phyloP scores from a whole-genome alignment of 768 basidiomycete species.

The Melanogaster broomeanus region DNA sequence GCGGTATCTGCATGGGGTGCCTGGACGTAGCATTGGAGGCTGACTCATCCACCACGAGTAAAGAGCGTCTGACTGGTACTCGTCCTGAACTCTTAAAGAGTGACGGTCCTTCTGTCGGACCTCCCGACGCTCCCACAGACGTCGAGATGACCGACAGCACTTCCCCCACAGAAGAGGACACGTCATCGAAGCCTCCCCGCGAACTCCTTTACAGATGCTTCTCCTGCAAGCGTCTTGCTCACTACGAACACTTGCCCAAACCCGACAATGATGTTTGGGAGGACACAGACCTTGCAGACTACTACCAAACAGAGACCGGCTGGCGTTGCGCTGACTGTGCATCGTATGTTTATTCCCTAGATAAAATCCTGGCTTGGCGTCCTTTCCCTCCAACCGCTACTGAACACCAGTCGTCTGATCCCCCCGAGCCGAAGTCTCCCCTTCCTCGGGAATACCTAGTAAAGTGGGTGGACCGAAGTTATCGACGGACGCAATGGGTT shows the following conservation, averaged over 20 bases:
- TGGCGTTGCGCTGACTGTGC: slow-evolving; percentile 82
- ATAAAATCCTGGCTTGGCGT: slow-evolving; percentile 92
- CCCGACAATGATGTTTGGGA: slow-evolving; percentile 41
- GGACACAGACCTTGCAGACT: slow-evolving; percentile 48
- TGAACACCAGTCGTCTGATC: slow-evolving; percentile 47
- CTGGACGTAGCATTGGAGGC: slow-evolving; percentile 54
- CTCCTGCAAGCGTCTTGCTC: slow-evolving; percentile 79
- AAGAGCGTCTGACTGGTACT: slow-evolving; percentile 5
- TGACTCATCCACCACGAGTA: slow-evolving; percentile 34
- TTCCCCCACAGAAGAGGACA: slow-evolving; percentile 9
- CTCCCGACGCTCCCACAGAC: slow-evolving; percentile 17
- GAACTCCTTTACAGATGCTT: slow-evolving; percentile 80
- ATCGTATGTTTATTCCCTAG: slow-evolving; percentile 67
- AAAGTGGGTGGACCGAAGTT: slow-evolving; percentile 84
- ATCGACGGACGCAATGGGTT: slow-evolving; percentile 83
- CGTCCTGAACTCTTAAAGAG: slow-evolving; percentile 9
- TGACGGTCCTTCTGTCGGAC: slow-evolving; percentile 1
- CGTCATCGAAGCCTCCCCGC: slow-evolving; percentile 17
- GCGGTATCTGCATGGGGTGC: slow-evolving; percentile 80
- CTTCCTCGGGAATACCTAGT: slow-evolving; percentile 92
- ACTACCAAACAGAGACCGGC: slow-evolving; percentile 54
- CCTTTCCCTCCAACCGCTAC: slow-evolving; percentile 69
- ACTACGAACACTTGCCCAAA: slow-evolving; percentile 71
- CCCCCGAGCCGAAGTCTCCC: slow-evolving; percentile 52
- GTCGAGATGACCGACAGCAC: slow-evolving; percentile 38